Base-by-base conservation (phyloP, 2,329 filamentous ascomycete genomes). In the Monosporascus sp. region DNA sequence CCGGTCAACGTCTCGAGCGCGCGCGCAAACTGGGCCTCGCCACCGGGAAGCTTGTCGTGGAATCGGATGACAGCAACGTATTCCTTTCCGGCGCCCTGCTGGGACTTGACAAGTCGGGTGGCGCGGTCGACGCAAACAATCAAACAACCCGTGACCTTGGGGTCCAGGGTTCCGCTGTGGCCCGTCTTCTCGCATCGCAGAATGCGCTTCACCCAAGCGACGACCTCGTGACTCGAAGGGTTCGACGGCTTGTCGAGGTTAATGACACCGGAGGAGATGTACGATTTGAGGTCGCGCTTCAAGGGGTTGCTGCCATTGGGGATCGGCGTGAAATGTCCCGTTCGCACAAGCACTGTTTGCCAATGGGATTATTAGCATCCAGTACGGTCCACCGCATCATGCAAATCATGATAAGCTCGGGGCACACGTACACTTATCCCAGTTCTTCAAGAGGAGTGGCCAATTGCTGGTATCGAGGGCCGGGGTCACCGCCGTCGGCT, bases 171-270 rank as follows among this genome's bases (percentile, higher is more conserved):
- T 71, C 94, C 94, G 64, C 91, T 96, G 83, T 99, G 94, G 62
- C 94, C 94, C 57, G 94, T 99, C 79, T 97, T 97, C 71, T 99
- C 93, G 58, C 83, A 91, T 88, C 88, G 86, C 52, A 99, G 81
- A 67, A 97, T 97, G 65, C 93, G 87, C 86, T 99, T 99, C 65
- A 97, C 89, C 94, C 94, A 99, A 62, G 94, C 93, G 68, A 99
- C 94, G 61, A 99, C 94, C 80, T 99, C 94, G 82, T 99, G 94
- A 68, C 88, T 94, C 62, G 92, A 97, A 51, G 93, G 93, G 79
- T 99, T 99, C 50, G 92, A 95, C 53, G 93, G 94, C 79, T 96
- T 96, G 78, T 95, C 90, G 64, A 97, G 86, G 78, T 99, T 99
- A 76, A 99, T 97, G 54, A 99, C 93, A 76, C 94, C 94, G 59